Base-by-base conservation (phyloP, 371 early-diverging fungal species). In the Mucor racemosus region DNA sequence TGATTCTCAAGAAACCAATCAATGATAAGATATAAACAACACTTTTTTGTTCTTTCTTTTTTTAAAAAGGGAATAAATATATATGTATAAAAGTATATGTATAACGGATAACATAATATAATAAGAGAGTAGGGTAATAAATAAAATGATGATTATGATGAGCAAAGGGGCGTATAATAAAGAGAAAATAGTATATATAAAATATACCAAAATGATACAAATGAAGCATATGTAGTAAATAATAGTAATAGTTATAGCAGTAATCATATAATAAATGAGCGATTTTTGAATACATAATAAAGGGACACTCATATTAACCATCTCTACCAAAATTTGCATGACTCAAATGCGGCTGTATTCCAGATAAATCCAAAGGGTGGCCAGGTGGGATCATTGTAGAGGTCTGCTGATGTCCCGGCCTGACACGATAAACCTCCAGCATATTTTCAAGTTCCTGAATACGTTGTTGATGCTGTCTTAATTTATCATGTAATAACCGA, bases 381-480 rank as follows among this genome's bases (percentile, higher is more conserved):
- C 65, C 65, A 26, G 71, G 56, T 42, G 71, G 60, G 26, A 62
- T 65, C 40, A 60, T 63, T 57, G 57, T 57, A 67, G 53, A 60
- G 55, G 73, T 40, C 33, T n/a, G 40, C 39, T 60, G 70, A 17
- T 55, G 60, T 7, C 59, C 59, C 59, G 54, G 38, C 58, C 70
- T 64, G 44, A 64, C 62, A 65, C 69, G 72, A 62, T 73, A 76
- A 14, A 71, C 40, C 40, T 69, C 72, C 66, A 78, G 44, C 31
- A 72, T 66, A n/a, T 68, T 67, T 69, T 92, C 92, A 33, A 93
- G 80, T 61, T 94, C 92, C 59, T 84, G 84, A 64, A 88, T 87
- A 26, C 93, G 84, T 33, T 82, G 77, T 34, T 74, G 76, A 72
- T 89, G 84, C 35, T 79, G 78, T 56, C 80, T 76, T 15, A 90